Conservation (phyloP, 2,329 filamentous ascomycete species). For the Neonectria ditissima region DNA sequence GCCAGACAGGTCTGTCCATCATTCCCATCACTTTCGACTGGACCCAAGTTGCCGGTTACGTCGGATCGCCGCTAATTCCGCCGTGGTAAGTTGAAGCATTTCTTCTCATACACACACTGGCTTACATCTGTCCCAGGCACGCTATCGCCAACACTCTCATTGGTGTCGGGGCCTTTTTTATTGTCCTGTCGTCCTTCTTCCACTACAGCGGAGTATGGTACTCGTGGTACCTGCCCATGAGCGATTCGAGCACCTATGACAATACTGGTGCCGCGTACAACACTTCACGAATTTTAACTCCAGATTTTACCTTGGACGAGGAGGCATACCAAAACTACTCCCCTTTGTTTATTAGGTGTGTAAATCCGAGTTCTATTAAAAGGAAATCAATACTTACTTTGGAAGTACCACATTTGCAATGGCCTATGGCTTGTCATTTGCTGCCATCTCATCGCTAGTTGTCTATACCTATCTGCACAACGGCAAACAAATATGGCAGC, state of each 20-base stretch:
- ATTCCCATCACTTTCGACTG: slow-evolving; percentile 82
- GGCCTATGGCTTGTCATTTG: slow-evolving; percentile 78
- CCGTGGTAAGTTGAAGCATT: slow-evolving; percentile 65
- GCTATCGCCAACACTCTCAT: slow-evolving; percentile 80
- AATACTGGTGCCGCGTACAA: slow-evolving; percentile 75
- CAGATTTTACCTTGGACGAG: slow-evolving; percentile 71
- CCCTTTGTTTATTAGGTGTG: slow-evolving; percentile 71
- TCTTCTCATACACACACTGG: not conserved
- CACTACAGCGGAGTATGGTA: slow-evolving; percentile 78
- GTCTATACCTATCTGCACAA: slow-evolving; percentile 76
- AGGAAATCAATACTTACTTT: slow-evolving; percentile 22
- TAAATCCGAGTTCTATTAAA: not conserved
- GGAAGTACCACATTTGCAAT: slow-evolving; percentile 76
- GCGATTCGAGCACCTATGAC: slow-evolving; percentile 77
- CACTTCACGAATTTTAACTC: slow-evolving; percentile 70
- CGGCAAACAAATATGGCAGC: slow-evolving; percentile 73
- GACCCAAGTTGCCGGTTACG: slow-evolving; percentile 77
- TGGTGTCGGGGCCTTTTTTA: slow-evolving; percentile 74
- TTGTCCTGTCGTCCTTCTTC: slow-evolving; percentile 68
- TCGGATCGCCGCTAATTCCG: slow-evolving; percentile 75
- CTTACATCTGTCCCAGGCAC: slow-evolving; percentile 57
- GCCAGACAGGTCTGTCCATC: slow-evolving; percentile 73
- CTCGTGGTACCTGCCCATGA: slow-evolving; percentile 74
- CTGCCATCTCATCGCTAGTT: slow-evolving; percentile 76
- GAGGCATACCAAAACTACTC: slow-evolving; percentile 75